Evolutionary conservation across 2,329 filamentous ascomycete genomes (phyloP).

Genomic region (Dichotomopilus funicola): DNA sequence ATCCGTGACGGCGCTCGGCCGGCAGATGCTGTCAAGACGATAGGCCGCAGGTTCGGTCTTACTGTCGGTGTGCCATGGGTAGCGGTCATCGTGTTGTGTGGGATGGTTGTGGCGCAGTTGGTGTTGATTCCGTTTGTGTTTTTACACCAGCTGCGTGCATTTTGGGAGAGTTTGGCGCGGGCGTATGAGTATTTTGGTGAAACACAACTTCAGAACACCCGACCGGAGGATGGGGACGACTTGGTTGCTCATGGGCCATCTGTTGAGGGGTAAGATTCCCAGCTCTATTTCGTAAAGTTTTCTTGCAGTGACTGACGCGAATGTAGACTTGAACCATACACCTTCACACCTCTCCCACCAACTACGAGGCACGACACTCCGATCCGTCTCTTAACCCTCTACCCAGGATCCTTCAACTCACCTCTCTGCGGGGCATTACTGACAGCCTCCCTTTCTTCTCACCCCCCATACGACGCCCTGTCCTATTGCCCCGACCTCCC

Average conservation of each 20-base stretch:
- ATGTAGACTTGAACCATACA: neutral
- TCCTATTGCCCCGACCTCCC: neutral
- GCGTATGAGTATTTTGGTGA: too few relatives aligned
- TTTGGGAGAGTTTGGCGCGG: neutral
- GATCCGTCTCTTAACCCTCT: neutral
- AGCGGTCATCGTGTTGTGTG: neutral
- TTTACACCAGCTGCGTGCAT: neutral
- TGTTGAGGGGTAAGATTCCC: too few relatives aligned
- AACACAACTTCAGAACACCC: too few relatives aligned
- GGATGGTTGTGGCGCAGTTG: constrained; percentile 6
- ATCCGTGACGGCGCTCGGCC: neutral
- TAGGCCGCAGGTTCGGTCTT: constrained; percentile 4
- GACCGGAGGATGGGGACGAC: too few relatives aligned
- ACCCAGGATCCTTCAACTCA: neutral
- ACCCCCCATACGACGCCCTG: neutral
- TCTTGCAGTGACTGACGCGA: too few relatives aligned
- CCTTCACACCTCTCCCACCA: neutral
- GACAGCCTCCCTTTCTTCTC: neutral
- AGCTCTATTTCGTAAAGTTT: too few relatives aligned
- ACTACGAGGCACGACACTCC: neutral
- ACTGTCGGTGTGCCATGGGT: constrained; percentile 8
- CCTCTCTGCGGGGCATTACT: neutral
- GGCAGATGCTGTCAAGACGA: neutral
- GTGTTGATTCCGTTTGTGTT: neutral
- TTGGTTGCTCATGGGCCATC: too few relatives aligned